These are phyloP conservation scores for Fonsecaea multimorphosa DNA, from an alignment of 2,329 filamentous ascomycete species.

Conservation along the genomic window DNA sequence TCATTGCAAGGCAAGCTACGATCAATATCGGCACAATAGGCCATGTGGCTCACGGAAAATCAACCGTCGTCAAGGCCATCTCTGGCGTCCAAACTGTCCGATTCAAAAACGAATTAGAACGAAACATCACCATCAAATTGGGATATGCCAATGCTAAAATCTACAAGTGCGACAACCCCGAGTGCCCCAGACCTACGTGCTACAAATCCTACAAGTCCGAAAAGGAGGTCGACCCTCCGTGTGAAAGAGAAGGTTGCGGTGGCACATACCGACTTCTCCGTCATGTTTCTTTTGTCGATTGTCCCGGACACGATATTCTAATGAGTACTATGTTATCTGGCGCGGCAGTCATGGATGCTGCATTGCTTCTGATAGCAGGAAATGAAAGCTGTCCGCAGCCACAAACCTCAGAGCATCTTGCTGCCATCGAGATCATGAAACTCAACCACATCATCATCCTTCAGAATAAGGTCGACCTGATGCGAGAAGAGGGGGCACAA, in stretches of 20 bases:
- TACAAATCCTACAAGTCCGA: conserved; percentile 98
- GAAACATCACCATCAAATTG: conserved; percentile 99
- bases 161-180: conserved; percentile 93
- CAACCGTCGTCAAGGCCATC: conserved; percentile 98
- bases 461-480: conserved; percentile 99
- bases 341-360: conserved; percentile 98
- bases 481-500: conserved; percentile 92
- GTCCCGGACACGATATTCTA: conserved; percentile 99
- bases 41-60: conserved; percentile 98
- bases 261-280: conserved; percentile 87
- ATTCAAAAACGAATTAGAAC: conserved; percentile 99
- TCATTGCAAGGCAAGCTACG: conserved; percentile 96
- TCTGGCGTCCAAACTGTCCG: conserved; percentile 98
- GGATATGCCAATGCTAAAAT: conserved; percentile 99
- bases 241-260: conserved; percentile 87
- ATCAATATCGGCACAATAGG: conserved; percentile 99
- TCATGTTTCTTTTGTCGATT: conserved; percentile 98
- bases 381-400: conserved; percentile 99
- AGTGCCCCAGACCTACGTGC: conserved; percentile 92
- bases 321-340: conserved; percentile 99
- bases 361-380: conserved; percentile 91
- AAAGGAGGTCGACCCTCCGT: conserved; percentile 96
- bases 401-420: conserved; percentile 97
- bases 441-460: conserved; percentile 99
- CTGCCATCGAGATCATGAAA: conserved; percentile 99